Percentiles rank a stretch among this genome's conserved stretches.
These are phyloP conservation scores for Kodamaea kaohsiungensis DNA, from an alignment of 805 yeast species.

Conservation along the genomic window DNA sequence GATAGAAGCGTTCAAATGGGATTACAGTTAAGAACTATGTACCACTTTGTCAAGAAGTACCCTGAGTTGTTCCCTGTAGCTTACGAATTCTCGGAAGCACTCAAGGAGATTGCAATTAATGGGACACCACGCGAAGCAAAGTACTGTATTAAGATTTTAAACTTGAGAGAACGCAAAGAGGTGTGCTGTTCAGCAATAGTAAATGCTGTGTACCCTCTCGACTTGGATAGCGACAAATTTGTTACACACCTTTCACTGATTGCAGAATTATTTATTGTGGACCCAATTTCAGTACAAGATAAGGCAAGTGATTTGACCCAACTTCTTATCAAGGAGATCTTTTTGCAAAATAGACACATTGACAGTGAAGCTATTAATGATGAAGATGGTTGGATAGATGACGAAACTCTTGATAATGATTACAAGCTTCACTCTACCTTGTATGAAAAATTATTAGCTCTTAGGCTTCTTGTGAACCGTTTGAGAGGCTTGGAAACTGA, in stretches of 20 bases:
- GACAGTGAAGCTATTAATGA: conserved; percentile 8
- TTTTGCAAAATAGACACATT: conserved; percentile 50
- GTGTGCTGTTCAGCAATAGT: conserved; percentile 40
- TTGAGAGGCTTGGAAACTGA: conserved; percentile 30
- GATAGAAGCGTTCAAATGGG: conserved; percentile 13
- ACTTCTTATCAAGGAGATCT: conserved; percentile 58
- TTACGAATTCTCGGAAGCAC: conserved; percentile 42
- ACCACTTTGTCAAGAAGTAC: conserved; percentile 54
- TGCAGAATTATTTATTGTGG: conserved; percentile 55
- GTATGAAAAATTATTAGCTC: conserved; percentile 50
- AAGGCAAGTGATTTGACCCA: conserved; percentile 60
- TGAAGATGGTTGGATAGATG: conserved; percentile 49
- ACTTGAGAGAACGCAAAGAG: conserved; percentile 47
- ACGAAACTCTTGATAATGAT: conserved; percentile 38
- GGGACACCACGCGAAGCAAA: conserved; percentile 66
- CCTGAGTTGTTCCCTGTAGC: conserved; percentile 50
- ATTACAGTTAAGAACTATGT: conserved; percentile 57
- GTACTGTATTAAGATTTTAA: conserved; percentile 60
- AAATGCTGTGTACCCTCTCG: conserved; percentile 51
- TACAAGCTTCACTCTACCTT: conserved; percentile 34
- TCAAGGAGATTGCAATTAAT: conserved; percentile 46
- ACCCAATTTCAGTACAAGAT: conserved; percentile 50
- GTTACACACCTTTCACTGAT: conserved; percentile 60
- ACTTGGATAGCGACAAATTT: conserved; percentile 37
- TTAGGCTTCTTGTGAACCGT: conserved; percentile 62